A percentile compares a stretch with the other conserved stretches of the same genome.
phyloP scores from a whole-genome alignment of 169 alveolate genomes.

The Plasmodium chabaudi region DNA sequence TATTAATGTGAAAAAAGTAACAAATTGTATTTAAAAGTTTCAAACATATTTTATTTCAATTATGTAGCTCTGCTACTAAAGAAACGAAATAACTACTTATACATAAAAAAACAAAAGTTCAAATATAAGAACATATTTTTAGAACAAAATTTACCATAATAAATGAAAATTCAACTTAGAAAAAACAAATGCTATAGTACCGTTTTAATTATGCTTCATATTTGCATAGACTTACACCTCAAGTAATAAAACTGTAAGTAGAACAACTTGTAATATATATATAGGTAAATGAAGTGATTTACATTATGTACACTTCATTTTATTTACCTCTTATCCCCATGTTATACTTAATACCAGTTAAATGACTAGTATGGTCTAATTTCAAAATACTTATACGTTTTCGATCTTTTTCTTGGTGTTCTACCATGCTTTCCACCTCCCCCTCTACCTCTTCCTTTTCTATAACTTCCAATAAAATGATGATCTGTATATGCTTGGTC shows the following conservation, averaged over 20 bases:
- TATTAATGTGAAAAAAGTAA: too few relatives aligned
- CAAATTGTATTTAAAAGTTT: too few relatives aligned
- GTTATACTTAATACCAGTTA: too few relatives aligned
- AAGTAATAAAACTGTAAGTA: too few relatives aligned
- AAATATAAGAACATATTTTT: not conserved
- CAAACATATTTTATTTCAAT: too few relatives aligned
- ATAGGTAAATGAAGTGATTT: not conserved
- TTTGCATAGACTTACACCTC: too few relatives aligned
- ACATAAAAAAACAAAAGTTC: not conserved
- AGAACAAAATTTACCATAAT: too few relatives aligned
- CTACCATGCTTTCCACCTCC: conserved; percentile 92
- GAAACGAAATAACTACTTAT: not conserved
- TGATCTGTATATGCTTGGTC: conserved; percentile 86
- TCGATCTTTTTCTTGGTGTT: conserved; percentile 84
- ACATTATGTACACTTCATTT: not conserved
- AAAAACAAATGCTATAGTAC: too few relatives aligned
- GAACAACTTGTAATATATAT: too few relatives aligned
- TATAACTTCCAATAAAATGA: conserved; percentile 83
- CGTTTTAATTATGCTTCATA: too few relatives aligned
- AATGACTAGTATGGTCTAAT: conserved; percentile 81
- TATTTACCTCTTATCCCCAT: not conserved
- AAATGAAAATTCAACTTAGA: too few relatives aligned
- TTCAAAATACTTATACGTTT: conserved; percentile 85
- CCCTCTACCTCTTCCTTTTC: conserved; percentile 87
- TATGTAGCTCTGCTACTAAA: not conserved